Base-by-base conservation (phyloP, 2,329 filamentous ascomycete species). In the Aspergillus uvarum region DNA sequence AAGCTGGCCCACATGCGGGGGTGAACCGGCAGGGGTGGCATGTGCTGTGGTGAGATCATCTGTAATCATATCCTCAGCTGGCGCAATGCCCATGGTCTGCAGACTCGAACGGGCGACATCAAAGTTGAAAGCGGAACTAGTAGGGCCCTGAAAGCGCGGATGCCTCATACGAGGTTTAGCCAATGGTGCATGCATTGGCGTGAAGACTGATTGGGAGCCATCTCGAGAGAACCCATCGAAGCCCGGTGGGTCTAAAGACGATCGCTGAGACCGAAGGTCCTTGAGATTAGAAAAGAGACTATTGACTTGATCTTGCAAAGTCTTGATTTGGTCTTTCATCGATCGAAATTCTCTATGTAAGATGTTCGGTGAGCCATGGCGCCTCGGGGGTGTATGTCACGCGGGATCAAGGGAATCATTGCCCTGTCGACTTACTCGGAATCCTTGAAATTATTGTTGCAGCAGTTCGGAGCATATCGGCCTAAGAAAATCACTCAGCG, bases 61-160 rank as follows among this genome's bases (percentile, higher is more conserved):
- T n/a, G 89, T 87, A n/a, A 84, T 79, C 2, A 74, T 79, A 52
- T 88, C 87, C 1, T 83, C 84, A 24, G 68, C 66, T 2, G 86
- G 85, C 29, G 86, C 87, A 70, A 96, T 95, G 4, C 92, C 92
- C 90, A 96, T 96, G 61, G 88, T 93, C 70, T 92, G 89, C 42
- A 96, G 82, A 53, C 92, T 96, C 55, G 86, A 91, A 74, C 92
- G 93, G 38, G 93, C 92, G 14, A 96, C 88, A 64, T 94, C 90
- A 31, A 96, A 85, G 65, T 89, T 93, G 76, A 93, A 96, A 2
- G 89, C 87, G 51, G 87, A 89, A 76, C 91, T 96, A 0, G 92
- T 96, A 1, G 92, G 91, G 0, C 92, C 93, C 59, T 90, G 88
- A 71, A 95, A 96, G 24, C 85, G 83, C 4, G 87, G 85, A 60